Base-by-base conservation (phyloP, 2,329 filamentous ascomycete genomes). In the Leptodontidium sp. region DNA sequence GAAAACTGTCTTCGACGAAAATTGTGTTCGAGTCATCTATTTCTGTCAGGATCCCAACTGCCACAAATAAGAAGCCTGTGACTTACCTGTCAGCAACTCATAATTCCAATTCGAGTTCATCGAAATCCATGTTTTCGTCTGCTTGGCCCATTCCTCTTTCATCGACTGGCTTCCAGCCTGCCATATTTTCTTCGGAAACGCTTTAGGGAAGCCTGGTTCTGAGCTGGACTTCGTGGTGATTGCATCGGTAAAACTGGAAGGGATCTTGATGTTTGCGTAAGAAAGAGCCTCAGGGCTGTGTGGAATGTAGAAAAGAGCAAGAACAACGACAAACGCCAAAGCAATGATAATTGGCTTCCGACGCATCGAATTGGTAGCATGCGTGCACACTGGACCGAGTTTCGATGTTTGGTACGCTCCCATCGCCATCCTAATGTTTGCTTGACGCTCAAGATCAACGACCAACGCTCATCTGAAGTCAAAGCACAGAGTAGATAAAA, bases 141-240 rank as follows among this genome's bases (percentile, higher is more conserved):
- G 83, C 38, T 84, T 79, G 32, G 85, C 80, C 74, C 92, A 88
- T 50, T 86, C 83, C 74, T 87, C 84, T 70, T 90, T 89, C 74
- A 91, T 91, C 1, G 82, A 81, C 38, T 89, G 85, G 77, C 91
- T 92, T 90, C 90, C 92, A 0, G 87, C 90, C 78, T 92, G 90
- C 90, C 90, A 92, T 71, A 92, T 90, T 79, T 92, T 92, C 63
- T 84, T 83, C 9, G 84, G 90, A 74, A 87, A 92, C 3, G 1
- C 4, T 11, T 50, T 5, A 17, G 45, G 21, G 32, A n/a, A 40
- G 29, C 9, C 14, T 38, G 29, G 21, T 11, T 63, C 14, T 14
- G 45, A 21, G 5, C 15, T 21, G 17, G 24, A 1, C 29, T 32
- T 58, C 4, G 21, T 24, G 1, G 17, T 45, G 8, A 45, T n/a